These are phyloP conservation scores for Xylaria sp. DNA, from an alignment of 2,329 filamentous ascomycete genomes.

Conservation along the genomic window DNA sequence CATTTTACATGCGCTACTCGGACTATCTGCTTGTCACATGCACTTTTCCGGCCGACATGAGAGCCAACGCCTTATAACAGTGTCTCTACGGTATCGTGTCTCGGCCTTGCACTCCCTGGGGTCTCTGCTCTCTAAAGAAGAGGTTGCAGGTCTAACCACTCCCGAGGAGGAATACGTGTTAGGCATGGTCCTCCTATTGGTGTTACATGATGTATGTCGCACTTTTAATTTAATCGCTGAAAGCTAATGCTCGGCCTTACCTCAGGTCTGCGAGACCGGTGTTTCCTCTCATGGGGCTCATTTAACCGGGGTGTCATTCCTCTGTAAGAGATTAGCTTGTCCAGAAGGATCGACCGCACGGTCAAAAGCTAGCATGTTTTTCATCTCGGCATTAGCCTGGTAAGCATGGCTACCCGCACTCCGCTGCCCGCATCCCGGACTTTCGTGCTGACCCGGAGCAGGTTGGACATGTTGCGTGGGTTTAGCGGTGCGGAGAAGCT, in stretches of 20 bases:
- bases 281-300: conserved; percentile 12
- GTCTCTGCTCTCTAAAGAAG: conserved; percentile 7
- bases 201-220: conserved; percentile 10
- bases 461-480: conserved; percentile 9
- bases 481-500: conserved; percentile 11
- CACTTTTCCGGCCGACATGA: conserved; percentile 5
- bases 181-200: conserved; percentile 2
- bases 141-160: background rate
- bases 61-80: background rate
- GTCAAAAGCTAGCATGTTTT: conserved; percentile 8
- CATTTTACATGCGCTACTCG: conserved; percentile 7
- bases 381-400: conserved; percentile 10
- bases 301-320: conserved; percentile 3
- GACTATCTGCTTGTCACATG: conserved; percentile 6
- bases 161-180: conserved; percentile 3
- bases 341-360: background rate
- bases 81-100: conserved; percentile 5
- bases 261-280: conserved; percentile 10
- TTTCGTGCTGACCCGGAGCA: background rate
- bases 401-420: background rate
- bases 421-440: background rate
- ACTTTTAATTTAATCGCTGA: background rate
- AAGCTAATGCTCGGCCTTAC: background rate
- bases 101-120: background rate
- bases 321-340: conserved; percentile 12